Percentiles rank a stretch among this genome's conserved stretches.
Conservation (phyloP, 352 stramenopile genomes). For the Elongisporangium senticosum region DNA sequence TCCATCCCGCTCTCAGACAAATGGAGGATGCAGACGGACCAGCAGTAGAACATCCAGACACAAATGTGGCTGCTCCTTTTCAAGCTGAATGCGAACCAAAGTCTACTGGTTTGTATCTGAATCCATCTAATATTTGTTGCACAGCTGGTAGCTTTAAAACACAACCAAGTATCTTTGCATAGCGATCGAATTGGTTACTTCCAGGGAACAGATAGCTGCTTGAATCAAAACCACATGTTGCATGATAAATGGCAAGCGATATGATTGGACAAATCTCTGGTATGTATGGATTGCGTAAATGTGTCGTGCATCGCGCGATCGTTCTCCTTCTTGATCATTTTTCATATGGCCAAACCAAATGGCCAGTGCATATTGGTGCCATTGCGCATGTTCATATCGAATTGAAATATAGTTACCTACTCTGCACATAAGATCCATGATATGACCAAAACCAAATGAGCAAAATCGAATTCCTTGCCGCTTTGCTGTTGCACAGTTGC, state of each 20-base stretch:
- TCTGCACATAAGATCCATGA: conserved; percentile 11
- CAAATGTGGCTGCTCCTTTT: conserved; percentile 17
- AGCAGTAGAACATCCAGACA: conserved; percentile 12
- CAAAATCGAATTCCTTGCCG: conserved; percentile 6
- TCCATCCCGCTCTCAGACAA: conserved; percentile 17
- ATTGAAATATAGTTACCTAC: conserved; percentile 8
- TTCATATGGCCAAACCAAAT: conserved; percentile 23
- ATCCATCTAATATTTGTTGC: background rate
- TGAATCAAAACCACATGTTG: conserved; percentile 1
- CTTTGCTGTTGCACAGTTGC: background rate
- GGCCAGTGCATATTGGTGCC: conserved; percentile 9
- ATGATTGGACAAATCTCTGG: conserved; percentile 18
- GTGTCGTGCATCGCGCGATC: conserved; percentile 5
- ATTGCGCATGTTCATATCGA: conserved; percentile 7
- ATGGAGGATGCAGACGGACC: conserved; percentile 14
- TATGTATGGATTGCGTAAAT: conserved; percentile 18
- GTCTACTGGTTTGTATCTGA: conserved; percentile 3
- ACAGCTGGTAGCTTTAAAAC: conserved; percentile 1
- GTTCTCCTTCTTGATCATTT: conserved; percentile 17
- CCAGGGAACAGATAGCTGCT: conserved; percentile 14
- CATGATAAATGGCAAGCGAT: conserved; percentile 12
- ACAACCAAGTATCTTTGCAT: conserved; percentile 12
- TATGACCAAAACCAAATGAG: conserved; percentile 6
- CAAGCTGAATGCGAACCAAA: conserved; percentile 18
- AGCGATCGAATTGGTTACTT: conserved; percentile 18